Conservation (phyloP, 148 eudicot genomes). For the Silene conica region DNA sequence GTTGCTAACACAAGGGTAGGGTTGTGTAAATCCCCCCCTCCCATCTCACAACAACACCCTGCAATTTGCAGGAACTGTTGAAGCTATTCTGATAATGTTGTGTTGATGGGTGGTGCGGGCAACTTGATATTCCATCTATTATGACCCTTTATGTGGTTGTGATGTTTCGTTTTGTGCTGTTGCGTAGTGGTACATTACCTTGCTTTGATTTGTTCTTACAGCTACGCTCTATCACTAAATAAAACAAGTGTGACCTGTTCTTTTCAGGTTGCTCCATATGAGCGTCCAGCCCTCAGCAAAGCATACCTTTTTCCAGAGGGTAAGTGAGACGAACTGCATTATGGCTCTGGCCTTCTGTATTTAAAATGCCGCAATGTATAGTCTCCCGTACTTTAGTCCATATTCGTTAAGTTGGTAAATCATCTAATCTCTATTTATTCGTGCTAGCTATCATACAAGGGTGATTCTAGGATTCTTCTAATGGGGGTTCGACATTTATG, state of each 20-base stretch:
- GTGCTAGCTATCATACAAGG: too few relatives aligned
- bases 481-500: too few relatives aligned
- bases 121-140: not conserved
- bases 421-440: too few relatives aligned
- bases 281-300: conserved; percentile 98
- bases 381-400: too few relatives aligned
- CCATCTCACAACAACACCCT: too few relatives aligned
- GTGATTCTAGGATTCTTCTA: too few relatives aligned
- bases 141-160: not conserved
- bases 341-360: not conserved
- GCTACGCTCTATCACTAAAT: not conserved
- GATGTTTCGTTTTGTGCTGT: not conserved
- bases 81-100: too few relatives aligned
- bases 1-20: too few relatives aligned
- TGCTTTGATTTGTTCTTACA: not conserved
- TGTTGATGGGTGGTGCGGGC: not conserved
- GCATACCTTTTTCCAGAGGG: conserved; percentile 94
- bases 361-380: not conserved
- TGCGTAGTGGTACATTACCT: not conserved
- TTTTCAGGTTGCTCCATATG: conserved; percentile 93
- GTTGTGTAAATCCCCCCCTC: too few relatives aligned
- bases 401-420: too few relatives aligned
- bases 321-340: conserved; percentile 29
- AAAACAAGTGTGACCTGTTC: not conserved
- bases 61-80: too few relatives aligned